Evolutionary conservation across 257 asterid genomes (phyloP).

Genomic region (Plantago major): DNA sequence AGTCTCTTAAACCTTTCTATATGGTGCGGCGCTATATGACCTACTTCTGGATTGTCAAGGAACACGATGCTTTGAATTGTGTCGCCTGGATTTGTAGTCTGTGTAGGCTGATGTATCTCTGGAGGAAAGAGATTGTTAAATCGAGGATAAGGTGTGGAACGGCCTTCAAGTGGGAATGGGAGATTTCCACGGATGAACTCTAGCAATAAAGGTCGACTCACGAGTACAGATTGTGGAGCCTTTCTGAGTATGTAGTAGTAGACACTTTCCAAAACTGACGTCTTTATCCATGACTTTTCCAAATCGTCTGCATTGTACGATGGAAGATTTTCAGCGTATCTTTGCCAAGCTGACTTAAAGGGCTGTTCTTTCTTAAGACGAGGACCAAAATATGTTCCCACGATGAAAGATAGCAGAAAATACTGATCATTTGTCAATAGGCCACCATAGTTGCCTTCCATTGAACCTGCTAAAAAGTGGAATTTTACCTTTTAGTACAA

Average conservation of each 20-base stretch:
- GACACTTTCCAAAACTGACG: constrained; percentile 43
- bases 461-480: constrained; percentile 19
- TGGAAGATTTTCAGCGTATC: constrained; percentile 37
- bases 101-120: constrained; percentile 37
- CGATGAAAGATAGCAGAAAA: constrained; percentile 49
- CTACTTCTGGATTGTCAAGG: constrained; percentile 36
- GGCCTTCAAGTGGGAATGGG: constrained; percentile 26
- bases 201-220: constrained; percentile 37
- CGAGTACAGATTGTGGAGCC: constrained; percentile 37
- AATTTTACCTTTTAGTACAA: neutral
- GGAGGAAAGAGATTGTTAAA: constrained; percentile 54
- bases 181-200: constrained; percentile 45
- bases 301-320: constrained; percentile 34
- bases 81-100: constrained; percentile 19
- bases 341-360: constrained; percentile 43
- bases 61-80: constrained; percentile 42
- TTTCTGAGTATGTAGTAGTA: constrained; percentile 52
- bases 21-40: constrained; percentile 30
- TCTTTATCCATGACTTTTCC: constrained; percentile 39
- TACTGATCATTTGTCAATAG: constrained; percentile 51
- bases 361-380: constrained; percentile 38
- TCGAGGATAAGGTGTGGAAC: constrained; percentile 25
- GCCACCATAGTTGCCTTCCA: constrained; percentile 31
- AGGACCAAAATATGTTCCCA: constrained; percentile 66
- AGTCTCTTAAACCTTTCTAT: constrained; percentile 50